Evolutionary conservation across 495 filamentous ascomycete species (phyloP), one percentile per base, ranked within the genome.

Genomic region (Xeromyces bisporus): DNA sequence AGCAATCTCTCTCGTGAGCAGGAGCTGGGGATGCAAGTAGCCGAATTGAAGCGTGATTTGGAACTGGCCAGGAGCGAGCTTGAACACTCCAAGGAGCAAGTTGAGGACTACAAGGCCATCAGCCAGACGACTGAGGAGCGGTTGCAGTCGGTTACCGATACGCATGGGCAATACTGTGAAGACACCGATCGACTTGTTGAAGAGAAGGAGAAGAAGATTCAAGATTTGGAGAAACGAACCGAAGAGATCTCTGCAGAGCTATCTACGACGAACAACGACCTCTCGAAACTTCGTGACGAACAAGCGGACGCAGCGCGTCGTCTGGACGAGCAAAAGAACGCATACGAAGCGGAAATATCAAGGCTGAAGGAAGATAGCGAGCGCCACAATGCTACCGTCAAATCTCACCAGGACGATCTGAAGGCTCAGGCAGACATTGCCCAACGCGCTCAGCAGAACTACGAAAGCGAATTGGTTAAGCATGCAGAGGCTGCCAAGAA

Each of bases 341-440:
- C 62, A 7, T 63, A 83, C 3, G 75, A 86, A 43, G 54, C 69
- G 2, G 80, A 93, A 35, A 73, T 93, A 14, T 57, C 68, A n/a
- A 70, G 82, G 21, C 53, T 96, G 13, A 87, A 80, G 47, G 83
- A 91, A 32, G 80, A 93, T 36, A 76, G 75, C 39, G 80, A 91
- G 41, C 68, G 81, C 30, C 75, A 84, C 43, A 64, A 69, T 30
- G 75, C 75, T 12, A 68, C 80, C 15, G 73, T 77, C n/a, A 64
- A 73, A 32, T 80, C 76, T 51, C 78, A 89, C 46, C 80, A 87
- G 52, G 79, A 86, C 33, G 86, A 96, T 42, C 60, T 96, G 12
- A 83, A 87, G 31, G 78, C 80, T 1, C 91, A 99, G 53, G 85
- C 86, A 14, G 75, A 84, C 15, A 99, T 99, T 47, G 80, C 91